phyloP scores from a whole-genome alignment of 2,329 filamentous ascomycete species.

The Fusarium coicis region DNA sequence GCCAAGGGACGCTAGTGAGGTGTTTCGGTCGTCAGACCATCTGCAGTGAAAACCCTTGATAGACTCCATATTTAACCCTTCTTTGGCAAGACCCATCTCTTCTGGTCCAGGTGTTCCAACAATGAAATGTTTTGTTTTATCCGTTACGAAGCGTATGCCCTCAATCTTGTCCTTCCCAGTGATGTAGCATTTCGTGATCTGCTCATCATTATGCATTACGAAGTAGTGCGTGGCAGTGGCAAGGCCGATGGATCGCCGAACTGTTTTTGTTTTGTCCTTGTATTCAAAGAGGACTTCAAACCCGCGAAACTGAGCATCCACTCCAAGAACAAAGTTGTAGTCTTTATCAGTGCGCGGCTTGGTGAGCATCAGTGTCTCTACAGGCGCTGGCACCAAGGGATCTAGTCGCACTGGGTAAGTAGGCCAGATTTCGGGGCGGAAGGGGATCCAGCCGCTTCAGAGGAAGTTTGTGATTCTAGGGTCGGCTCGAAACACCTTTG shows the following conservation, averaged over 20 bases:
- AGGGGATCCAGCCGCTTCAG: background rate
- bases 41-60: background rate
- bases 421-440: background rate
- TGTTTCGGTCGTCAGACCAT: background rate
- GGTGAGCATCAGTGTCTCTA: background rate
- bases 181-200: background rate
- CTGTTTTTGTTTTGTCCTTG: background rate
- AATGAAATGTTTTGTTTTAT: background rate
- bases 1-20: background rate
- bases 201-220: background rate
- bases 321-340: background rate
- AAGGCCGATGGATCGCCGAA: background rate
- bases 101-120: background rate
- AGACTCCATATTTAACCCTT: background rate
- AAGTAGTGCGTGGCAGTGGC: background rate
- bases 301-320: background rate
- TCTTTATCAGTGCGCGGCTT: background rate
- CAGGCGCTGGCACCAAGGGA: background rate
- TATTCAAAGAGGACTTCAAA: background rate
- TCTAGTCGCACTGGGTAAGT: background rate
- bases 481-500: background rate
- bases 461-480: background rate
- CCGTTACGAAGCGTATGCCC: background rate
- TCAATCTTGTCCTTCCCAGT: background rate
- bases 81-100: background rate